Conservation (phyloP, 345 rosid species). For the Pelargonium nanum region DNA sequence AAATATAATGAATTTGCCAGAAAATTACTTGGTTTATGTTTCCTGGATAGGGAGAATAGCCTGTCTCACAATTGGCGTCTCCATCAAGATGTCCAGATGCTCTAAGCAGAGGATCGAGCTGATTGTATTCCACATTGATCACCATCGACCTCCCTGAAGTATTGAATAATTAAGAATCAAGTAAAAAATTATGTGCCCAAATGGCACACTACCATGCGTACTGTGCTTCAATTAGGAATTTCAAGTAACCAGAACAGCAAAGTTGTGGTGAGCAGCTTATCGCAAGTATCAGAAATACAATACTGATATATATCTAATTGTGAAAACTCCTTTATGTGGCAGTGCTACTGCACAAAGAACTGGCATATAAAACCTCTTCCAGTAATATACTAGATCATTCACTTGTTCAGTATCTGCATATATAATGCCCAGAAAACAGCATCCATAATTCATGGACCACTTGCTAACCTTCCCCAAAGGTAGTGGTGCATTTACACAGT, state of each 20-base stretch:
- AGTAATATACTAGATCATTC: too few relatives aligned
- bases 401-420: too few relatives aligned
- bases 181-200: neutral
- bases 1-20: neutral
- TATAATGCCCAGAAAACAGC: too few relatives aligned
- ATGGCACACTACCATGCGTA: neutral
- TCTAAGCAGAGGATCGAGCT: conserved; percentile 92
- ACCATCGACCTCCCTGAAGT: conserved; percentile 85
- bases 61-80: conserved; percentile 83
- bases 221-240: neutral
- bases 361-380: too few relatives aligned
- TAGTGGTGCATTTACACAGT: too few relatives aligned
- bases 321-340: neutral
- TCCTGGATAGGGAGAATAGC: conserved; percentile 96
- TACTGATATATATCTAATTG: neutral
- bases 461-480: too few relatives aligned
- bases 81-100: conserved; percentile 82
- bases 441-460: too few relatives aligned
- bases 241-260: neutral
- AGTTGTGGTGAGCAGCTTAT: neutral
- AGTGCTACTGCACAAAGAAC: neutral
- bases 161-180: conserved; percentile 4
- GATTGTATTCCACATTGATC: conserved; percentile 95
- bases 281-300: neutral
- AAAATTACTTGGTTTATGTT: conserved; percentile 84